Conservation (phyloP, 768 basidiomycete species). For the Russula virescens region DNA sequence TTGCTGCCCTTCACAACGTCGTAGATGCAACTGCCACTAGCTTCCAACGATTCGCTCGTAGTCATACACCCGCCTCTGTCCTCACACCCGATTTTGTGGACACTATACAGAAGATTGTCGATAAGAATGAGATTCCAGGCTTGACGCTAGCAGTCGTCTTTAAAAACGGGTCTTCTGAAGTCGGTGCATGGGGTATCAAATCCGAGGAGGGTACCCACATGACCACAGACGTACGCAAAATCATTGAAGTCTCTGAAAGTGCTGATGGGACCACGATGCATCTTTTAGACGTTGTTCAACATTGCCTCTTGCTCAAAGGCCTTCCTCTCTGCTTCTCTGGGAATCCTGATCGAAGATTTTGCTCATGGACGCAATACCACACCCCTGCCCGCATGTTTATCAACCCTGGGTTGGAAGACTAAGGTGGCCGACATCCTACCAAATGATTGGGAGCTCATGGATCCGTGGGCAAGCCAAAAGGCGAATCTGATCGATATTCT, state of each 20-base stretch:
- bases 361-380: constrained; percentile 33
- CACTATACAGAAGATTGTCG: not conserved
- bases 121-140: not conserved
- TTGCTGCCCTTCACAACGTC: not conserved
- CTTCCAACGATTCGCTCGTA: not conserved
- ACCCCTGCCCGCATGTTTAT: constrained; percentile 30
- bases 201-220: constrained; percentile 13
- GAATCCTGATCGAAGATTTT: constrained; percentile 41
- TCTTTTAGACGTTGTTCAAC: constrained; percentile 35
- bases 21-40: not conserved
- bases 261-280: not conserved
- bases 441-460: constrained; percentile 36
- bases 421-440: constrained; percentile 35
- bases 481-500: constrained; percentile 37
- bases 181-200: constrained; percentile 18
- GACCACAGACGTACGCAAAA: constrained; percentile 17
- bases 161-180: not conserved
- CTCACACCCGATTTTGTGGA: constrained; percentile 14
- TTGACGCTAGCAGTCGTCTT: constrained; percentile 16
- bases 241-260: not conserved
- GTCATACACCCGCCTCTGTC: not conserved
- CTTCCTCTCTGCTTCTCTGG: constrained; percentile 36
- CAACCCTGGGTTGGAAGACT: constrained; percentile 35
- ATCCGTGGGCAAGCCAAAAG: constrained; percentile 37
- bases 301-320: constrained; percentile 38